Conservation (phyloP, 2,329 filamentous ascomycete species). For the Pezicula radicicola region DNA sequence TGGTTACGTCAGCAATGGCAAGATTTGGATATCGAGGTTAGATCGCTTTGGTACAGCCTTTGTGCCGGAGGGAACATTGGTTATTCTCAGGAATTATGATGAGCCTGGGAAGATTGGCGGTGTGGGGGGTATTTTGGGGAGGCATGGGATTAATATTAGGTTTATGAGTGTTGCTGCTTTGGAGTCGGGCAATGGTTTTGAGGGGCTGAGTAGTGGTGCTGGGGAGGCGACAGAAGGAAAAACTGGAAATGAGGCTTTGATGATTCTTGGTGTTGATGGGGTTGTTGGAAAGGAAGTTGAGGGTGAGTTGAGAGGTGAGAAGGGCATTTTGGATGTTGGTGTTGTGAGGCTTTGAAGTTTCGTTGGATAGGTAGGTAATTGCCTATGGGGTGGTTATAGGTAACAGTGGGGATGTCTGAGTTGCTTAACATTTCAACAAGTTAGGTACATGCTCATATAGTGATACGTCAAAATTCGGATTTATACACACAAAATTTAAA, state of each 20-base stretch:
- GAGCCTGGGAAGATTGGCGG: constrained; percentile 79
- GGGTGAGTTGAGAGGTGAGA: constrained; percentile 42
- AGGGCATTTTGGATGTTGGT: constrained; percentile 55
- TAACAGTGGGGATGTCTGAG: too few species aligned
- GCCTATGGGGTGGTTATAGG: too few species aligned
- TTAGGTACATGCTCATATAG: too few species aligned
- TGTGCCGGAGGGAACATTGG: constrained; percentile 66
- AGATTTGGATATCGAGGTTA: constrained; percentile 67
- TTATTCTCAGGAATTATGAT: constrained; percentile 82
- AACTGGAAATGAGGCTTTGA: constrained; percentile 64
- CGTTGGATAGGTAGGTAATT: too few species aligned
- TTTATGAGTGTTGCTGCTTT: constrained; percentile 73
- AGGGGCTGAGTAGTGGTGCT: constrained; percentile 5
- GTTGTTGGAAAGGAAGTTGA: constrained; percentile 56
- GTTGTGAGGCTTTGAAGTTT: constrained; percentile 35
- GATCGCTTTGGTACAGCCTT: constrained; percentile 74
- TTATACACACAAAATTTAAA: too few species aligned
- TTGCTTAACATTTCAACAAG: too few species aligned
- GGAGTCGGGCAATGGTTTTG: constrained; percentile 11
- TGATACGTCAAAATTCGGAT: too few species aligned
- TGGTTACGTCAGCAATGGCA: constrained; percentile 63
- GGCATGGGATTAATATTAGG: constrained; percentile 71
- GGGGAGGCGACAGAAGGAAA: constrained; percentile 25
- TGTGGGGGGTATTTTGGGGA: constrained; percentile 69
- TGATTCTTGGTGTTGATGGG: constrained; percentile 75